Percentiles rank a stretch among this genome's conserved stretches.
phyloP scores from a whole-genome alignment of 2,329 filamentous ascomycete genomes.

The Pseudocercospora crystallina region DNA sequence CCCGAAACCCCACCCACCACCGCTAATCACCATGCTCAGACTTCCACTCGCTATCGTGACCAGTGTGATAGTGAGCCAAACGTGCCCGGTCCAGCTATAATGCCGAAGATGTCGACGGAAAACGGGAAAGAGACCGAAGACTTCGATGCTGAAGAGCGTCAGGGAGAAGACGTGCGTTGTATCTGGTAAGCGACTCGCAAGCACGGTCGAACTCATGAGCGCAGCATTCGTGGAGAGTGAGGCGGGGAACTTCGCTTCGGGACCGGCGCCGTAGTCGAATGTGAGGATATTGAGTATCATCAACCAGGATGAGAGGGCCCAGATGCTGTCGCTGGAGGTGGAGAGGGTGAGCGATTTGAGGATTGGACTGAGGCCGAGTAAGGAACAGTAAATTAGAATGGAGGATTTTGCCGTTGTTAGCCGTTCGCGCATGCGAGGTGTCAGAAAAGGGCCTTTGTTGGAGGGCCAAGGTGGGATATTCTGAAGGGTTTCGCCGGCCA shows the following conservation, averaged over 20 bases:
- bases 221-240: conserved; percentile 91
- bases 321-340: conserved; percentile 91
- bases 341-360: conserved; percentile 94
- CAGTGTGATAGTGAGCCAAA: conserved; percentile 71
- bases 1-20: conserved; percentile 56
- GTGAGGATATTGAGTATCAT: conserved; percentile 96
- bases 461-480: conserved; percentile 19
- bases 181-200: conserved; percentile 82
- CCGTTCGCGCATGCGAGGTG: conserved; percentile 60
- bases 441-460: conserved; percentile 40
- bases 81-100: conserved; percentile 77
- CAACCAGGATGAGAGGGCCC: conserved; percentile 93
- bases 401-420: conserved; percentile 88
- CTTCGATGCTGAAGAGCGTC: conserved; percentile 93
- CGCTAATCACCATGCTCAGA: conserved; percentile 61
- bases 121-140: conserved; percentile 96
- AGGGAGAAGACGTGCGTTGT: conserved; percentile 94
- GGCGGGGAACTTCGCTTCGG: conserved; percentile 64
- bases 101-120: conserved; percentile 86
- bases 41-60: conserved; percentile 79
- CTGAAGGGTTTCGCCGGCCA: neutral
- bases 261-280: conserved; percentile 85
- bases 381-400: conserved; percentile 85
- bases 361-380: conserved; percentile 90
- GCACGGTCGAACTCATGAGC: conserved; percentile 91